Conservation (phyloP, 179 eudicot genomes). For the Beta lomatogona region DNA sequence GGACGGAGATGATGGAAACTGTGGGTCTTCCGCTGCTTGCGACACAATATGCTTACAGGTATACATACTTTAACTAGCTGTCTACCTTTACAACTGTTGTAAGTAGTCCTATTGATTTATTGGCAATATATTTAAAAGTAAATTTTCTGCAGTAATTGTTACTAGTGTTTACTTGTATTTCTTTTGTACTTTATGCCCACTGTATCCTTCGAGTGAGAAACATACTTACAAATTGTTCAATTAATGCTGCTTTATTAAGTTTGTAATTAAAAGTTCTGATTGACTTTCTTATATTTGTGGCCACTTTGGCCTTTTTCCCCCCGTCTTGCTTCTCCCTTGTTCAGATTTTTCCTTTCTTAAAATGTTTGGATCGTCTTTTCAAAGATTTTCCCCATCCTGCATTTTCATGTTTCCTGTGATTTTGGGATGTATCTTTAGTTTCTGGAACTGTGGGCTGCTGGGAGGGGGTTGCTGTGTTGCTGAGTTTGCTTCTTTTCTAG, state of each 20-base stretch:
- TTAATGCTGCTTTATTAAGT: background rate
- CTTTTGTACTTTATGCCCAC: background rate
- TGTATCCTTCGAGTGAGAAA: background rate
- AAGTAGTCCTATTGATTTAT: background rate
- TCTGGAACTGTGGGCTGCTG: background rate
- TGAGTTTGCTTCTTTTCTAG: background rate
- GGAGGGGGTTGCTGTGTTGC: background rate
- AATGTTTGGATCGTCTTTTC: background rate
- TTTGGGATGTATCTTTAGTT: background rate
- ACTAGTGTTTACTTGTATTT: background rate
- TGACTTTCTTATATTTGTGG: background rate
- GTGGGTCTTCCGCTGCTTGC: slow-evolving; percentile 80
- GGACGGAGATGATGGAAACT: slow-evolving; percentile 84
- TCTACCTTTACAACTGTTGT: background rate
- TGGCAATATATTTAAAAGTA: background rate
- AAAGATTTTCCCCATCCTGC: too few relatives aligned
- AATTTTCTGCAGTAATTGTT: background rate
- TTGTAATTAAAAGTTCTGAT: background rate
- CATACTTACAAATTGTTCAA: background rate
- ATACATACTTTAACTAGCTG: background rate
- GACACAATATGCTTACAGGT: slow-evolving; percentile 98
- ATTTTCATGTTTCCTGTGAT: background rate
- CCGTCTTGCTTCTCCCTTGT: background rate
- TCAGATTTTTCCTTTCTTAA: background rate
- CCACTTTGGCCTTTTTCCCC: background rate